phyloP scores from a whole-genome alignment of 306 rosid genomes.

The Prunus armeniaca region DNA sequence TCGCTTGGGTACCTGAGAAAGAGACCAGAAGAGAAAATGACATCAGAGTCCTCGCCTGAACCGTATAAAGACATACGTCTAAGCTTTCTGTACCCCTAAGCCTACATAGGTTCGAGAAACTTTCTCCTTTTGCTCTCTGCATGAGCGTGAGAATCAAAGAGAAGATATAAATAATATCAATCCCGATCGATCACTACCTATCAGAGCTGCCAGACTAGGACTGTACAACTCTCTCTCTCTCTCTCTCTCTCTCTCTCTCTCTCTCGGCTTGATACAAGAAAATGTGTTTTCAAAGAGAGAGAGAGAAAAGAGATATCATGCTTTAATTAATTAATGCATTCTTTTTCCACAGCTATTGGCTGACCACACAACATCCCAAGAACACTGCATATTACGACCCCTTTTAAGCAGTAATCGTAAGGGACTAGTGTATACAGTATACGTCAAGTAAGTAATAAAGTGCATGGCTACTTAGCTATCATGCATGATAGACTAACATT shows the following conservation, averaged over 20 bases:
- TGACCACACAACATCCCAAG: constrained; percentile 31
- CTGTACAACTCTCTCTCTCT: not conserved
- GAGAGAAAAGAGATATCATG: not conserved
- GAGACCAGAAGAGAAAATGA: constrained; percentile 65
- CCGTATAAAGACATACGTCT: constrained; percentile 35
- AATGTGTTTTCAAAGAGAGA: constrained; percentile 5
- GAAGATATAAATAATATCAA: constrained; percentile 14
- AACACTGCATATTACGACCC: constrained; percentile 43
- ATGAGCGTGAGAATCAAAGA: constrained; percentile 81
- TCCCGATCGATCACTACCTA: not conserved
- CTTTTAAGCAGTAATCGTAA: constrained; percentile 19
- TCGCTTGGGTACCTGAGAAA: constrained; percentile 98
- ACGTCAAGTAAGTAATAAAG: not conserved
- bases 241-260: not conserved
- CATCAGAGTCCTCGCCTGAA: constrained; percentile 53
- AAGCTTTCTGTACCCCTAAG: constrained; percentile 45
- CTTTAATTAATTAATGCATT: constrained; percentile 26
- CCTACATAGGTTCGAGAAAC: constrained; percentile 25
- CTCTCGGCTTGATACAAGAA: constrained; percentile 11
- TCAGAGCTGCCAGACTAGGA: constrained; percentile 17
- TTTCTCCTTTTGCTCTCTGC: constrained; percentile 33
- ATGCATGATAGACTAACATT: not conserved
- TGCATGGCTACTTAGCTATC: not conserved
- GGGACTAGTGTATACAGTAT: not conserved
- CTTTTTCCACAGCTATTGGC: constrained; percentile 39